Conservation (phyloP, 2,329 filamentous ascomycete species). For the Penicillium verrucosum region DNA sequence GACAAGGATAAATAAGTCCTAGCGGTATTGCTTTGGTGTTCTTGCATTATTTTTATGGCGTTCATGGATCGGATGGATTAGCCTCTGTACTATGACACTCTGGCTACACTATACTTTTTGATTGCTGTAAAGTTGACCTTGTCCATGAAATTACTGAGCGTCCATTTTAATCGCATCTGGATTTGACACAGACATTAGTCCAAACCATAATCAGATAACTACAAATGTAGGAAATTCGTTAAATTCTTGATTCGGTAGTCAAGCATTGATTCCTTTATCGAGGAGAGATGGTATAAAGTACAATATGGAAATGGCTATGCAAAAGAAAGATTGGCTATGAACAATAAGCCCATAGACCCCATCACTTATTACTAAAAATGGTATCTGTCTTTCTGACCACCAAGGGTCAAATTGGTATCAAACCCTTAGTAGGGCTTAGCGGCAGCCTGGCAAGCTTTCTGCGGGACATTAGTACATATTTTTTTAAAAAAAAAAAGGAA, state of each 20-base stretch:
- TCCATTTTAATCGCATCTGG: neutral
- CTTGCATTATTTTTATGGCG: slow-evolving; percentile 6
- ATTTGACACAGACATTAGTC: neutral
- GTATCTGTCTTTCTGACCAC: slow-evolving; percentile 8
- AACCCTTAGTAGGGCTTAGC: slow-evolving; percentile 63
- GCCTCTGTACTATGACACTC: neutral
- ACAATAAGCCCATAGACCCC: slow-evolving; percentile 5
- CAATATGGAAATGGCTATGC: slow-evolving; percentile 23
- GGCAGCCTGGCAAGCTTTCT: slow-evolving; percentile 80
- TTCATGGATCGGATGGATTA: neutral
- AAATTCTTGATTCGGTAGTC: slow-evolving; percentile 3
- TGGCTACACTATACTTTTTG: neutral
- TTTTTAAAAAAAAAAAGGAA: neutral
- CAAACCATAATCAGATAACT: neutral
- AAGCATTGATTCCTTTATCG: slow-evolving; percentile 13
- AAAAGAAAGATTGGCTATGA: slow-evolving; percentile 9
- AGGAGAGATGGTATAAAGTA: slow-evolving; percentile 28
- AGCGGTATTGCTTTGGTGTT: neutral
- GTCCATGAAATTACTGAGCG: neutral
- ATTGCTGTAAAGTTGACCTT: neutral
- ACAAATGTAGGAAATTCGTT: neutral
- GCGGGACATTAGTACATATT: slow-evolving; percentile 30
- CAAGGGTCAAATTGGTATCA: slow-evolving; percentile 7
- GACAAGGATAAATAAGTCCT: slow-evolving; percentile 38
- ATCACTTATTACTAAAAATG: slow-evolving; percentile 9